A percentile compares a stretch with the other conserved stretches of the same genome.
phyloP scores from a whole-genome alignment of 192 early-diverging fungal genomes.

The Coemansia sp. region DNA sequence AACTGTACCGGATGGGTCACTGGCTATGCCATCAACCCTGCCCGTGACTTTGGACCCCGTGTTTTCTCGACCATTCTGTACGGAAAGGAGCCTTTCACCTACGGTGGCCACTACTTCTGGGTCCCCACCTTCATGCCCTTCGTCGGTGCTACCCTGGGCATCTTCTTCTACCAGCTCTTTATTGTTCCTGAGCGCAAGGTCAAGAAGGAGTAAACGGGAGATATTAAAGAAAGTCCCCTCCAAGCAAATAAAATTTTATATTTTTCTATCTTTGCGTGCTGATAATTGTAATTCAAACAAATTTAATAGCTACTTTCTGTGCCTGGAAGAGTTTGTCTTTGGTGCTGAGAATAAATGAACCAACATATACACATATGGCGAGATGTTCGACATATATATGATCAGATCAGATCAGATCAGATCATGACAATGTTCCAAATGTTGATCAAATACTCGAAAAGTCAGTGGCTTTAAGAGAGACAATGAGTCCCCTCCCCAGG shows the following conservation, averaged over 20 bases:
- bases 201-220: constrained; percentile 43
- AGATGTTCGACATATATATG: too few species aligned
- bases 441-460: too few species aligned
- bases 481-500: too few species aligned
- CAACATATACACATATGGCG: too few species aligned
- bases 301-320: neutral
- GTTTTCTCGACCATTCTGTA: constrained; percentile 69
- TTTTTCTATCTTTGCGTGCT: neutral
- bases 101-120: constrained; percentile 68
- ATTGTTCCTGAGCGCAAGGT: constrained; percentile 55
- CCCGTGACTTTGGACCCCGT: constrained; percentile 79
- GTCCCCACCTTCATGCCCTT: constrained; percentile 70
- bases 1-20: constrained; percentile 66
- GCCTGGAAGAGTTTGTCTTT: too few species aligned
- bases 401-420: neutral
- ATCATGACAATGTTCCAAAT: too few species aligned
- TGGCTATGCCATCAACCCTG: constrained; percentile 73
- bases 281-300: neutral
- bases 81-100: constrained; percentile 67
- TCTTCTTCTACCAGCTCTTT: constrained; percentile 61
- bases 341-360: too few species aligned
- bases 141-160: constrained; percentile 62
- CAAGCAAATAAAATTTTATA: neutral
- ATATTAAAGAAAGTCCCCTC: neutral
- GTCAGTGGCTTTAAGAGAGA: too few species aligned